These are phyloP conservation scores for Elongisporangium anandrum DNA, from an alignment of 352 stramenopile species.

Conservation along the genomic window DNA sequence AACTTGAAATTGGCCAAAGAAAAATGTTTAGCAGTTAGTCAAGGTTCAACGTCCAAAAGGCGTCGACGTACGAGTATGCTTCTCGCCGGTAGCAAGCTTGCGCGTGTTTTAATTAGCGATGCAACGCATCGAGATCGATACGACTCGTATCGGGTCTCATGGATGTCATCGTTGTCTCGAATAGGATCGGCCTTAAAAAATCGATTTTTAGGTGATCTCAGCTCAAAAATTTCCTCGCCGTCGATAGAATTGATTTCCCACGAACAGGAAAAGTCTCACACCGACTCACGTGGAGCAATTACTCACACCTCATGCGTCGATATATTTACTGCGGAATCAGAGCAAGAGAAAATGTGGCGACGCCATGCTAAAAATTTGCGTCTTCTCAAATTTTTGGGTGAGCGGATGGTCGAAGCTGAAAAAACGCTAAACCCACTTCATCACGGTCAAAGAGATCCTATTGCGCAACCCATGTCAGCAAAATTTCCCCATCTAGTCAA, in stretches of 20 bases:
- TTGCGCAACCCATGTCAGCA: too few species aligned
- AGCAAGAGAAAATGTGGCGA: neutral
- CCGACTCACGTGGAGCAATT: too few species aligned
- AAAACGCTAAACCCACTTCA: neutral
- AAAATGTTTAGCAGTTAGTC: too few species aligned
- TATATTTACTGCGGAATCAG: neutral
- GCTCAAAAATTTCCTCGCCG: too few species aligned
- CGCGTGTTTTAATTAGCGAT: neutral
- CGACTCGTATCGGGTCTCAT: too few species aligned
- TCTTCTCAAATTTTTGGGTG: neutral
- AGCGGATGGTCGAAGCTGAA: neutral
- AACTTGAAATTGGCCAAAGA: conserved; percentile 19
- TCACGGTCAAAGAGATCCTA: neutral
- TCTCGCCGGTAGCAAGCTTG: neutral
- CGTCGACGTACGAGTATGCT: neutral
- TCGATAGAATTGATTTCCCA: neutral
- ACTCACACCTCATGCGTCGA: neutral
- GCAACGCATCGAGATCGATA: neutral
- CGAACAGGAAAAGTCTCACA: too few species aligned
- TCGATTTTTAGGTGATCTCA: too few species aligned
- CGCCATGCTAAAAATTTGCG: neutral
- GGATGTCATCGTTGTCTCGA: neutral
- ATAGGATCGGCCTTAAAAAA: neutral
- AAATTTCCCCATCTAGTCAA: neutral
- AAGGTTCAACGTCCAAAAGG: too few species aligned